Conservation (phyloP, 108 stramenopile species). For the Skeletonema tropicum region DNA sequence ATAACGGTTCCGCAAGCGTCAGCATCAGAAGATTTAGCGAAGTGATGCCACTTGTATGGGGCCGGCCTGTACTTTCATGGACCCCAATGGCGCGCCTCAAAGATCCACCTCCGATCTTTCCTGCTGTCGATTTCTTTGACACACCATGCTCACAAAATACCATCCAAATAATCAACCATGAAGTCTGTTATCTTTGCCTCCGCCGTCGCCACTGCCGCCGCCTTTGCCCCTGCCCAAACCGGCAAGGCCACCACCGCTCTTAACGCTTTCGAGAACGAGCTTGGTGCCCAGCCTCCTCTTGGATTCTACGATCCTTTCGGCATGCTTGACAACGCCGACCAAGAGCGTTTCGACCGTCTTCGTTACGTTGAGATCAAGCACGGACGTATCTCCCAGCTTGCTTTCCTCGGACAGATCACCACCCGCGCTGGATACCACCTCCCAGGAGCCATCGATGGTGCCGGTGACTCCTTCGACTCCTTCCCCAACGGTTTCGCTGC, state of each 20-base stretch:
- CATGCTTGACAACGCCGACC: conserved; percentile 51
- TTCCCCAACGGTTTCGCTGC: conserved; percentile 66
- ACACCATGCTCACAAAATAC: background rate
- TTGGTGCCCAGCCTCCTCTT: conserved; percentile 88
- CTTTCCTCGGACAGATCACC: conserved; percentile 84
- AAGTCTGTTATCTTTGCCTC: conserved; percentile 65
- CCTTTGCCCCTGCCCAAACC: conserved; percentile 61
- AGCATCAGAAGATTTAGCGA: too few relatives aligned
- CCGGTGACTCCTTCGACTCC: conserved; percentile 58
- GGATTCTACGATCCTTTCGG: conserved; percentile 86
- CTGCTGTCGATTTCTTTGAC: background rate
- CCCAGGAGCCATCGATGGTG: conserved; percentile 62
- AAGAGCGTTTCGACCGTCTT: conserved; percentile 51
- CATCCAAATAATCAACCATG: conserved; percentile 49
- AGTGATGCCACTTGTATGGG: background rate
- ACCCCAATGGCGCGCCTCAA: background rate
- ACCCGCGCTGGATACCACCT: conserved; percentile 66
- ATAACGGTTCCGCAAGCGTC: too few relatives aligned
- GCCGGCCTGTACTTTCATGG: background rate
- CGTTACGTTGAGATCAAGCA: conserved; percentile 71
- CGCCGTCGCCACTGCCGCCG: conserved; percentile 68
- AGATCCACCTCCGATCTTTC: background rate
- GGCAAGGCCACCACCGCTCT: conserved; percentile 49
- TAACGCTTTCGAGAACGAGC: conserved; percentile 70
- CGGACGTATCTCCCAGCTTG: conserved; percentile 85